Evolutionary conservation across 768 basidiomycete genomes (phyloP).

Genomic region (Amanita brunnescens): DNA sequence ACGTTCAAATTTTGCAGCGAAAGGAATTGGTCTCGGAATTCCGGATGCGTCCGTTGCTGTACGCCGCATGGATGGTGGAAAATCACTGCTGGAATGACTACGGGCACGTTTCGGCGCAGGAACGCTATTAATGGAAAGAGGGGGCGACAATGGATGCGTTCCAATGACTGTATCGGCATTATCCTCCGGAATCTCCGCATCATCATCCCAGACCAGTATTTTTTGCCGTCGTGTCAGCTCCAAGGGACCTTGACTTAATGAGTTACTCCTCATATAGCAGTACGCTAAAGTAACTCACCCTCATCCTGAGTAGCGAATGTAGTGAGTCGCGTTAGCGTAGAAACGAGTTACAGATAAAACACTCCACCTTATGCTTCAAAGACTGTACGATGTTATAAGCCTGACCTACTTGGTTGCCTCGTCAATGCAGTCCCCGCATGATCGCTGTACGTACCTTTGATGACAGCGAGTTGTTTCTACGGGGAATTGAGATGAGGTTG

Average conservation of each 20-base stretch:
- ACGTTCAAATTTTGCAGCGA: slow-evolving; percentile 74
- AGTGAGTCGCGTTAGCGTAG: neutral
- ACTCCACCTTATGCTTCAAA: slow-evolving; percentile 63
- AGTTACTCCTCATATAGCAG: neutral
- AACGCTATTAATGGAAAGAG: slow-evolving; percentile 51
- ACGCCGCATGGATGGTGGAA: slow-evolving; percentile 64
- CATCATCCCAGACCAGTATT: slow-evolving; percentile 81
- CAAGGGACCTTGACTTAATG: slow-evolving; percentile 54
- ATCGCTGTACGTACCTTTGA: slow-evolving; percentile 46
- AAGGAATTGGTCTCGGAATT: slow-evolving; percentile 67
- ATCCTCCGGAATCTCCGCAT: slow-evolving; percentile 65
- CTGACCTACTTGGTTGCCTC: slow-evolving; percentile 38
- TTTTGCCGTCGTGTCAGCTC: slow-evolving; percentile 81
- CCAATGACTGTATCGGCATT: slow-evolving; percentile 26
- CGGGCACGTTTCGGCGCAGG: slow-evolving; percentile 45
- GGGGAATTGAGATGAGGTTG: slow-evolving; percentile 1
- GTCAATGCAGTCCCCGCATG: neutral
- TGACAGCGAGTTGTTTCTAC: slow-evolving; percentile 82
- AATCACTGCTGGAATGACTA: slow-evolving; percentile 60
- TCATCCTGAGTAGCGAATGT: slow-evolving; percentile 58
- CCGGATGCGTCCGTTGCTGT: slow-evolving; percentile 57
- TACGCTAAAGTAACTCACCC: slow-evolving; percentile 32
- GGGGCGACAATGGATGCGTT: slow-evolving; percentile 42
- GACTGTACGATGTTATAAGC: slow-evolving; percentile 88
- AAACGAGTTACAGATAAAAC: slow-evolving; percentile 7